phyloP scores from a whole-genome alignment of 129 eudicot genomes.

The Lonicera japonica region DNA sequence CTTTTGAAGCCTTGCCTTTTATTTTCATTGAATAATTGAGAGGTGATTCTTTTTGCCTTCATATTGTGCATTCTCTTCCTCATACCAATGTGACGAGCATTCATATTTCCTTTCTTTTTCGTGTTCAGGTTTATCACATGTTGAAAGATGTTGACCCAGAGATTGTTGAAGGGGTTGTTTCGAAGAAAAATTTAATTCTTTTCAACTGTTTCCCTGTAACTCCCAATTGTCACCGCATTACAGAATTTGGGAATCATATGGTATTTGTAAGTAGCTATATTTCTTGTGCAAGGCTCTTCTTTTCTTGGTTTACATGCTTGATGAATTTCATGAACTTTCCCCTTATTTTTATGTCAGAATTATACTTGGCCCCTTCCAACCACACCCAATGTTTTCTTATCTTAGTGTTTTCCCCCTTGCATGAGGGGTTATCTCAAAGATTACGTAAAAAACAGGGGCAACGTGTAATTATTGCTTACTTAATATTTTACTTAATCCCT shows the following conservation, averaged over 20 bases:
- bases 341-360: neutral
- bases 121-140: slow-evolving; percentile 50
- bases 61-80: neutral
- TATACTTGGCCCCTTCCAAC: neutral
- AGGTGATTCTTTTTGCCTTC: neutral
- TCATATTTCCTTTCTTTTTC: slow-evolving; percentile 10
- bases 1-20: neutral
- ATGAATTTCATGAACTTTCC: neutral
- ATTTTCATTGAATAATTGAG: neutral
- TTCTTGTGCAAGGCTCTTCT: neutral
- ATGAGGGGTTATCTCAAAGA: too few relatives aligned
- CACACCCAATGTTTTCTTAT: too few relatives aligned
- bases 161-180: slow-evolving; percentile 37
- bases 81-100: neutral
- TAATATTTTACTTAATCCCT: too few relatives aligned
- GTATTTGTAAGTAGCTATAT: slow-evolving; percentile 53
- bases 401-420: too few relatives aligned
- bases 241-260: slow-evolving; percentile 74
- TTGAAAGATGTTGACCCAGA: slow-evolving; percentile 48
- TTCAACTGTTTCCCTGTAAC: slow-evolving; percentile 67
- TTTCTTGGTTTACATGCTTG: neutral
- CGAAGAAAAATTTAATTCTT: slow-evolving; percentile 47
- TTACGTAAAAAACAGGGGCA: too few relatives aligned
- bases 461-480: too few relatives aligned
- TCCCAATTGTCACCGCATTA: slow-evolving; percentile 81